A percentile compares a stretch with the other conserved stretches of the same genome.
These are phyloP conservation scores for Aspergillus pseudoglaucus DNA, from an alignment of 2,329 filamentous ascomycete species.

Conservation along the genomic window DNA sequence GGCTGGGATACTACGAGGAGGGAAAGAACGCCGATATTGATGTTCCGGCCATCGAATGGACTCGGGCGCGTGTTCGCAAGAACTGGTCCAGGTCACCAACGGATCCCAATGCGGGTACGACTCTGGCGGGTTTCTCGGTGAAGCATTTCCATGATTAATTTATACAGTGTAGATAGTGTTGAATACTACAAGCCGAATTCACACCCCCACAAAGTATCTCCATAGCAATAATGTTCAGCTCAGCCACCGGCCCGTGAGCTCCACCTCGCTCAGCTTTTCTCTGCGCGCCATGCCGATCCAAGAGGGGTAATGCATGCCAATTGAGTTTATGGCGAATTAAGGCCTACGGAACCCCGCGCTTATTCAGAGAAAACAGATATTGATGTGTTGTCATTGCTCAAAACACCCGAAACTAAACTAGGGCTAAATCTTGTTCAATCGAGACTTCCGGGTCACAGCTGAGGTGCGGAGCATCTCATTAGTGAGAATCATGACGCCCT, in stretches of 20 bases:
- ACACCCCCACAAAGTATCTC: background rate
- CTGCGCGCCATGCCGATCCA: too few species aligned
- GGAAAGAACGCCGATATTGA: conserved; percentile 5
- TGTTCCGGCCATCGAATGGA: conserved; percentile 13
- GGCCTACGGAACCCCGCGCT: background rate
- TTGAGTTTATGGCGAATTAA: too few species aligned
- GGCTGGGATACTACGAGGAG: conserved; percentile 19
- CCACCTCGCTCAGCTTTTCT: too few species aligned
- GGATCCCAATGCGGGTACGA: conserved; percentile 5
- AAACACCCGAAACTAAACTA: background rate
- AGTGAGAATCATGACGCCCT: conserved; percentile 5
- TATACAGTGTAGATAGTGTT: background rate
- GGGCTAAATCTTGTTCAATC: background rate
- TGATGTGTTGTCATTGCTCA: background rate
- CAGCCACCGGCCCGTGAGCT: too few species aligned
- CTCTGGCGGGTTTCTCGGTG: conserved; percentile 4
- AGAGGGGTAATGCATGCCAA: too few species aligned
- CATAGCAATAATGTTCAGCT: too few species aligned
- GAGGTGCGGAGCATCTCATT: conserved; percentile 6
- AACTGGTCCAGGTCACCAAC: conserved; percentile 14
- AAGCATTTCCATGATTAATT: conserved; percentile 4
- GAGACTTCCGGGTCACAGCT: background rate
- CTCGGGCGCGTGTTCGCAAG: conserved; percentile 26
- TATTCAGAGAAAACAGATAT: too few species aligned
- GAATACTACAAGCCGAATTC: background rate